These are phyloP conservation scores for Coprinellus micaceus DNA, from an alignment of 768 basidiomycete species.

Conservation along the genomic window DNA sequence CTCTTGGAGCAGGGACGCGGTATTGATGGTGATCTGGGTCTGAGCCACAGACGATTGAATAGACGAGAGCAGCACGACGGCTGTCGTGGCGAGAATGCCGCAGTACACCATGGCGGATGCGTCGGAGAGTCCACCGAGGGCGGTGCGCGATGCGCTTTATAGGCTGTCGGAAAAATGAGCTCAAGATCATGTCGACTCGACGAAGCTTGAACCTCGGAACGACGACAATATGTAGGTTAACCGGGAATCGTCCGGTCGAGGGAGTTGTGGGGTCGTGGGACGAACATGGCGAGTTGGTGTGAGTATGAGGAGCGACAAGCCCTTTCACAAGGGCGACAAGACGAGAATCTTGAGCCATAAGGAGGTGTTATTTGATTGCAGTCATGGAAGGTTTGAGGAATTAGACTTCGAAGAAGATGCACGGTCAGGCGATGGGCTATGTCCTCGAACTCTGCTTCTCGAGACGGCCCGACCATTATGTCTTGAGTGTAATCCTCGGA, in stretches of 20 bases:
- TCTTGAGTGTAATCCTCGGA: too few species aligned
- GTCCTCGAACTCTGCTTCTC: too few species aligned
- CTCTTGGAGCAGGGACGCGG: slow-evolving; percentile 11
- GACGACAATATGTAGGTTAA: not conserved
- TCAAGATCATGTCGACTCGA: too few species aligned
- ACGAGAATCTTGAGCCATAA: not conserved
- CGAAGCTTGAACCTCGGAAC: not conserved
- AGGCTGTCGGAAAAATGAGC: not conserved
- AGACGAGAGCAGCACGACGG: not conserved
- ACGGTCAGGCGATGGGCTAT: not conserved
- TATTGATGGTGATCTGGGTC: slow-evolving; percentile 14
- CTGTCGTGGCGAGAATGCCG: not conserved
- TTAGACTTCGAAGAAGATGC: not conserved
- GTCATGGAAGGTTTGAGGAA: not conserved
- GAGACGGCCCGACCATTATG: too few species aligned
- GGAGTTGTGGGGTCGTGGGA: not conserved
- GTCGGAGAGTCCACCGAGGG: not conserved
- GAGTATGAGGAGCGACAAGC: not conserved
- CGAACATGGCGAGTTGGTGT: not conserved
- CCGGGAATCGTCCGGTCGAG: not conserved
- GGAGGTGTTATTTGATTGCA: not conserved
- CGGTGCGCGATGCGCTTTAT: not conserved
- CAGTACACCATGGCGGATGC: not conserved
- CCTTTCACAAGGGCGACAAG: not conserved
- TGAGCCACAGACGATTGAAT: slow-evolving; percentile 2